Conservation (phyloP, 257 asterid species). For the Leonotis leonurus region DNA sequence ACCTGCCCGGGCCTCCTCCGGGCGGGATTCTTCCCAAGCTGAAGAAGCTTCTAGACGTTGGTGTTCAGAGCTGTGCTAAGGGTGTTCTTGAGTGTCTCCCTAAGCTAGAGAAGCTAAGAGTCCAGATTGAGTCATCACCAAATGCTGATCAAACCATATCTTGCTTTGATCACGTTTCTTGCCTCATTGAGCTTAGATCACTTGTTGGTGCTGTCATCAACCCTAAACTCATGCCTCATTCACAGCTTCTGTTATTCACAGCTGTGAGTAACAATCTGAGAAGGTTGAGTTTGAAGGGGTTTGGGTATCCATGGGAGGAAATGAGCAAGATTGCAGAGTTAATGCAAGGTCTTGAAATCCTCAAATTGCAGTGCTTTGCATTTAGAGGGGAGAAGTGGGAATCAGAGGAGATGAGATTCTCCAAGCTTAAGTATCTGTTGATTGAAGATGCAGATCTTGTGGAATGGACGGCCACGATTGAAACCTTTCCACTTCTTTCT, state of each 20-base stretch:
- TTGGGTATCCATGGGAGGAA: background rate
- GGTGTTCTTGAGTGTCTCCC: background rate
- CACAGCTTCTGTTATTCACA: background rate
- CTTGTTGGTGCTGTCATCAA: background rate
- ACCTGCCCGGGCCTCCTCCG: background rate
- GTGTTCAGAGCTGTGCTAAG: background rate
- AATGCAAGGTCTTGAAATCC: slow-evolving; percentile 9
- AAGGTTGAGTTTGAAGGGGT: background rate
- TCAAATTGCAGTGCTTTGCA: background rate
- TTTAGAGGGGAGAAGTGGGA: background rate
- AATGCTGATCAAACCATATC: background rate
- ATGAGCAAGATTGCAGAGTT: background rate
- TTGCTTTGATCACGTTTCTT: too few species aligned
- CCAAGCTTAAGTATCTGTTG: background rate
- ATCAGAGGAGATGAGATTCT: background rate
- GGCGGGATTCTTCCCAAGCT: background rate
- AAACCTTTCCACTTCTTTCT: background rate
- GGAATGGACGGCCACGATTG: background rate
- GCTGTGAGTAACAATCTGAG: background rate
- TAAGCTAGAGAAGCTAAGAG: background rate
- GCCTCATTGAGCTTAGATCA: background rate
- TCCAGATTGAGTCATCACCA: background rate
- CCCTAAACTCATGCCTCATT: background rate
- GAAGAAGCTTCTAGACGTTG: background rate
- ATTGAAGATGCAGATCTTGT: background rate